A percentile compares a stretch with the other conserved stretches of the same genome.
Evolutionary conservation across 768 basidiomycete species (phyloP).

Genomic region (Naganishia antarctica): DNA sequence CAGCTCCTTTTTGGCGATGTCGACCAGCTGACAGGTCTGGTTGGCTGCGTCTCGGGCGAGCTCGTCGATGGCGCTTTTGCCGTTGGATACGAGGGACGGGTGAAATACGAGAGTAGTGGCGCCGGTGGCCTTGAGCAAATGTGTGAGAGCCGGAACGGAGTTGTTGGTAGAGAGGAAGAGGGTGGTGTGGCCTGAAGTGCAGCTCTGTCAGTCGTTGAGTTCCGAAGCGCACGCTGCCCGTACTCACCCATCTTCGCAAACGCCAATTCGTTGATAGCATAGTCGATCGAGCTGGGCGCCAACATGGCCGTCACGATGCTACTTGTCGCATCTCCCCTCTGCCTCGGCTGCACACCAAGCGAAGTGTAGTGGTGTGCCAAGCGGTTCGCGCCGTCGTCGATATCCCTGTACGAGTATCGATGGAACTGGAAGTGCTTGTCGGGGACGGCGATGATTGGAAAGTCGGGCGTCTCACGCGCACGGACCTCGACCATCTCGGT

Average conservation of each 20-base stretch:
- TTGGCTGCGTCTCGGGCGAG: conserved; percentile 19
- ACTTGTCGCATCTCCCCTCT: conserved; percentile 10
- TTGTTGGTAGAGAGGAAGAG: conserved; percentile 19
- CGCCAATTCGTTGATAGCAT: conserved; percentile 22
- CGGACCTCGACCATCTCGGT: conserved; percentile 20
- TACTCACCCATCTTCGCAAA: conserved; percentile 24
- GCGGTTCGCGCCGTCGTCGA: conserved; percentile 10
- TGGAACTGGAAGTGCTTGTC: conserved; percentile 18
- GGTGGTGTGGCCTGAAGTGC: conserved; percentile 15
- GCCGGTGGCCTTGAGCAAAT: conserved; percentile 16
- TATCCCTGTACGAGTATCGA: conserved; percentile 10
- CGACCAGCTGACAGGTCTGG: conserved; percentile 1
- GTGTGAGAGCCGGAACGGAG: conserved; percentile 6
- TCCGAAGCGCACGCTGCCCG: too few relatives aligned
- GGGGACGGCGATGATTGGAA: conserved; percentile 18
- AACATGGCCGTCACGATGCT: conserved; percentile 17
- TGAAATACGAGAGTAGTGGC: conserved; percentile 10
- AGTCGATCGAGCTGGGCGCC: conserved; percentile 20
- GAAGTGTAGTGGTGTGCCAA: conserved; percentile 24
- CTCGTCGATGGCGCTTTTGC: not conserved
- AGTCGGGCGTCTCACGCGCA: conserved; percentile 9
- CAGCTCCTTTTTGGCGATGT: conserved; percentile 1
- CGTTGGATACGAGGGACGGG: not conserved
- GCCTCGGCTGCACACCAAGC: conserved; percentile 4
- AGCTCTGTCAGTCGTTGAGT: too few relatives aligned